phyloP scores from a whole-genome alignment of 169 alveolate species.

The Cryptosporidium xiaoi region DNA sequence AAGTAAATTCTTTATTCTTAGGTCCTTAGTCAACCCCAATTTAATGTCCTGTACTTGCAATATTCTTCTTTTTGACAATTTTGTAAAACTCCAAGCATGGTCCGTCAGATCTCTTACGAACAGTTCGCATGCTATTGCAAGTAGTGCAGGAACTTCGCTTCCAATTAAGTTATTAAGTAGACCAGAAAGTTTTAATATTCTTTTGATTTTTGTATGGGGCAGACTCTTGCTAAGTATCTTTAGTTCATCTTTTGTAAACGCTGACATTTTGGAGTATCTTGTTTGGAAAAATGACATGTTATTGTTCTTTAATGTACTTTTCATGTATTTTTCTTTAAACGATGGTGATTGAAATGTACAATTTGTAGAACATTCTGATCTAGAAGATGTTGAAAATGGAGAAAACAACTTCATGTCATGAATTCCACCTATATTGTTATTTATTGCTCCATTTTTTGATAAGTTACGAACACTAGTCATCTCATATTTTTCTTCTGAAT shows the following conservation, averaged over 20 bases:
- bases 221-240: constrained; percentile 35
- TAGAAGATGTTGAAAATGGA: too few relatives aligned
- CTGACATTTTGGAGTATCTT: background rate
- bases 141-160: constrained; percentile 61
- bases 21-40: constrained; percentile 2
- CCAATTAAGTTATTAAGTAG: constrained; percentile 35
- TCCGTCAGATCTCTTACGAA: constrained; percentile 47
- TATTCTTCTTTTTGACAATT: constrained; percentile 25
- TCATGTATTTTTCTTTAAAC: too few relatives aligned
- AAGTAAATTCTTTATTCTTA: constrained; percentile 24
- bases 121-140: constrained; percentile 59
- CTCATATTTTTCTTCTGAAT: too few relatives aligned
- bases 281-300: background rate
- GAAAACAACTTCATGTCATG: too few relatives aligned
- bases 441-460: too few relatives aligned
- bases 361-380: too few relatives aligned
- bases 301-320: too few relatives aligned
- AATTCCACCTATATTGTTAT: too few relatives aligned
- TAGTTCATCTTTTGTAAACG: constrained; percentile 35
- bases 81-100: constrained; percentile 39
- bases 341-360: too few relatives aligned
- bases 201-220: constrained; percentile 54
- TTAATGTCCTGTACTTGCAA: constrained; percentile 54
- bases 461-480: too few relatives aligned
- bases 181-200: constrained; percentile 38